Conservation (phyloP, 2,329 filamentous ascomycete genomes). For the Neodidymelliopsis sp. region DNA sequence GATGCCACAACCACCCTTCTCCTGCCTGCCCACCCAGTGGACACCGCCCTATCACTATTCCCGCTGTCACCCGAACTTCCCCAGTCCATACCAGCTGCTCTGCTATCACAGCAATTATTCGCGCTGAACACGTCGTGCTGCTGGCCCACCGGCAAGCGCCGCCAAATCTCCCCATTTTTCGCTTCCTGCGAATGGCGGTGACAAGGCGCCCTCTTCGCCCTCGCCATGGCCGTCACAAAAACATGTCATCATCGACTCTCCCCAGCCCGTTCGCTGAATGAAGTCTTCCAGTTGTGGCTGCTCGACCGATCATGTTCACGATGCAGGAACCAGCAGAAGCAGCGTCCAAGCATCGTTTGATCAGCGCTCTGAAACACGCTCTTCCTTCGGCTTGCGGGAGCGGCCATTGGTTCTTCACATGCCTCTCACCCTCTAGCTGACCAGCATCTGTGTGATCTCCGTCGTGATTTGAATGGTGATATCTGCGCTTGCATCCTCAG, state of each 20-base stretch:
- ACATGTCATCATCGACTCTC: conserved; percentile 21
- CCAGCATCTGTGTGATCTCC: conserved; percentile 1
- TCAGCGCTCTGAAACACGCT: conserved; percentile 48
- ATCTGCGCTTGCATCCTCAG: conserved; percentile 5
- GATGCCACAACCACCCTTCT: conserved; percentile 12
- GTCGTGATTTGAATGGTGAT: background rate
- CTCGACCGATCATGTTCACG: conserved; percentile 30
- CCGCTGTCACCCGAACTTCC: conserved; percentile 15
- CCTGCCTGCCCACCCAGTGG: conserved; percentile 2
- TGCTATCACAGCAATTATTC: conserved; percentile 22
- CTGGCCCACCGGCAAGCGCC: conserved; percentile 17
- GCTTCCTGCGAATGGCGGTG: conserved; percentile 15
- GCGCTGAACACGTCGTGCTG: conserved; percentile 6
- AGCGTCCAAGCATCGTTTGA: conserved; percentile 47
- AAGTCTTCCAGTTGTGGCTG: conserved; percentile 34
- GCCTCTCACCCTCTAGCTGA: conserved; percentile 12
- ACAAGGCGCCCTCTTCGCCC: conserved; percentile 5
- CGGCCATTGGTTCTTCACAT: conserved; percentile 18
- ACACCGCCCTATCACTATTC: conserved; percentile 8
- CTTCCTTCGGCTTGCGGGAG: conserved; percentile 26
- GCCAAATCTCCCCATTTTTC: conserved; percentile 6
- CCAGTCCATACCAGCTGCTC: conserved; percentile 19
- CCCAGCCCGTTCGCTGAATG: conserved; percentile 28
- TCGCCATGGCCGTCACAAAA: conserved; percentile 19
- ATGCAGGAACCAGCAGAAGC: conserved; percentile 49